These are phyloP conservation scores for Butyriboletus loyo DNA, from an alignment of 768 basidiomycete species.

Conservation along the genomic window DNA sequence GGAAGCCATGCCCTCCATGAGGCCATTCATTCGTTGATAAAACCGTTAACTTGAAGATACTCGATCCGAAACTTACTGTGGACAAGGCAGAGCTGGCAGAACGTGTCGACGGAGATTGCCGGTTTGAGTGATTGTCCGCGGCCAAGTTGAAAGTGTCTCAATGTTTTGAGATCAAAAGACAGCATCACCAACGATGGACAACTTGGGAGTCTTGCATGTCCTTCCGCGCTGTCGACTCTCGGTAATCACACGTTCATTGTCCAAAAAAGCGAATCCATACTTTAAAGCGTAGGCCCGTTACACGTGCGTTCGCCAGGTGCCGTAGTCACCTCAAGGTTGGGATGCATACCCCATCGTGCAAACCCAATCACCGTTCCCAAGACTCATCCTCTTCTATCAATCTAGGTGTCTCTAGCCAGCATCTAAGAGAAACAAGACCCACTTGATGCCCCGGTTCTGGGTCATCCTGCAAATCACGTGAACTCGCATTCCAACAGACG, in stretches of 20 bases:
- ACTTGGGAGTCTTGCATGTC: not conserved
- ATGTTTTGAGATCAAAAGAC: no score
- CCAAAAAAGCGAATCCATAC: not conserved
- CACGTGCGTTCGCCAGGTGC: not conserved
- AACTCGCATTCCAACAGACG: not conserved
- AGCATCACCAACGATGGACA: no score
- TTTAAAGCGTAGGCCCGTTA: not conserved
- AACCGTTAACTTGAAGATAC: slow-evolving; percentile 5
- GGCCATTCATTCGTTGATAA: slow-evolving; percentile 14
- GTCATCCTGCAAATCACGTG: not conserved
- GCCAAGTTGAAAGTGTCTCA: not conserved
- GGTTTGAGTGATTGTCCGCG: slow-evolving; percentile 1
- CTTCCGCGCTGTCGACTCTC: not conserved
- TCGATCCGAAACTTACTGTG: slow-evolving; percentile 6
- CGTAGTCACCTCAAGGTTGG: not conserved
- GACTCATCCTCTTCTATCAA: not conserved
- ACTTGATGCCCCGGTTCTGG: no score
- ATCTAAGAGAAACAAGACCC: not conserved
- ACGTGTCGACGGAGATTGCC: slow-evolving; percentile 17
- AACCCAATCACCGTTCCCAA: not conserved
- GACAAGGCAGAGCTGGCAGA: not conserved
- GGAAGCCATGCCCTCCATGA: slow-evolving; percentile 14
- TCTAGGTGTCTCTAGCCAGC: not conserved
- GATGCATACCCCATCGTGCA: not conserved
- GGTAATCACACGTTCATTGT: slow-evolving; percentile 2